These are phyloP conservation scores for Macrolepiota albuminosa DNA, from an alignment of 768 basidiomycete species.

Conservation along the genomic window DNA sequence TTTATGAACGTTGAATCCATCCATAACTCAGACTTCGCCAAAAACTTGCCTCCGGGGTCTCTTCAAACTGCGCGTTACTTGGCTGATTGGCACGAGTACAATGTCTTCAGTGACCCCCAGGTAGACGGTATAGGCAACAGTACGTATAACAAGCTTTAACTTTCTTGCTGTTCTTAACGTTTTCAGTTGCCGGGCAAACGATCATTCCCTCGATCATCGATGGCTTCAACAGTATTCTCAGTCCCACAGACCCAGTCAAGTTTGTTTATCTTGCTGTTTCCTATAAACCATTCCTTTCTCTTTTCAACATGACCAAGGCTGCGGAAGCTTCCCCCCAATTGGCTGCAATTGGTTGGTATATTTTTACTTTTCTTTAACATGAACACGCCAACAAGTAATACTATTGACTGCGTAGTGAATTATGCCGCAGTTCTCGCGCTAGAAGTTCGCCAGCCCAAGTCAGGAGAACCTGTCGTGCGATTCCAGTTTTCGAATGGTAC, in stretches of 20 bases:
- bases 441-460: constrained; percentile 50
- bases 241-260: constrained; percentile 47
- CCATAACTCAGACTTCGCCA: constrained; percentile 54
- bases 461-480: constrained; percentile 45
- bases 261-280: constrained; percentile 56
- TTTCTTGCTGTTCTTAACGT: background rate
- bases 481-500: constrained; percentile 73
- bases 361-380: background rate
- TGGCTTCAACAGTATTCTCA: constrained; percentile 46
- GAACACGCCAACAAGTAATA: background rate
- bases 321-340: constrained; percentile 46
- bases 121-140: constrained; percentile 63
- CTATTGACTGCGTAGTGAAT: constrained; percentile 38
- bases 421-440: constrained; percentile 55
- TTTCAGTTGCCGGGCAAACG: constrained; percentile 60
- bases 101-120: constrained; percentile 52
- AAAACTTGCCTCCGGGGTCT: constrained; percentile 40
- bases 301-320: constrained; percentile 74
- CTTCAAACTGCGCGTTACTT: constrained; percentile 54
- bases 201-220: constrained; percentile 57
- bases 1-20: constrained; percentile 71
- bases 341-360: constrained; percentile 50
- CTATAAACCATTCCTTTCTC: constrained; percentile 74
- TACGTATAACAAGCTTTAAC: constrained; percentile 19
- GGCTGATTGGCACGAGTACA: constrained; percentile 72